Conservation (phyloP, 371 early-diverging fungal genomes). For the Umbelopsis sp. region DNA sequence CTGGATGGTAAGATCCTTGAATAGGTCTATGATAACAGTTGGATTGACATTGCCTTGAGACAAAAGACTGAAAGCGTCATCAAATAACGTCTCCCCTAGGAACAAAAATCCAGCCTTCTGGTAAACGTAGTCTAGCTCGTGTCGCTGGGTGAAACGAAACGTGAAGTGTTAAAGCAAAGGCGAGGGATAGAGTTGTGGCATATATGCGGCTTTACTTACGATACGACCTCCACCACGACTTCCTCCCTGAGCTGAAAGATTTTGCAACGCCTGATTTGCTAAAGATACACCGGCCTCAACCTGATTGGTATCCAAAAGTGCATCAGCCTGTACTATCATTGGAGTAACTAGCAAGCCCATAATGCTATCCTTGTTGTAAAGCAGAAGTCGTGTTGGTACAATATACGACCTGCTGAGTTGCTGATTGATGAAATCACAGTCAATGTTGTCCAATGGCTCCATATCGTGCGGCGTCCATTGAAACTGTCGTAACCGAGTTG, state of each 20-base stretch:
- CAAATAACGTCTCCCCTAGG: constrained; percentile 69
- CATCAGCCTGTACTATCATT: constrained; percentile 60
- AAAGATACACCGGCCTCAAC: constrained; percentile 63
- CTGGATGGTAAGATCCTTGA: constrained; percentile 51
- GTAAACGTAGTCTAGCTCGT: constrained; percentile 62
- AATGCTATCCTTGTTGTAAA: constrained; percentile 66
- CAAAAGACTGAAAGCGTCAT: constrained; percentile 67
- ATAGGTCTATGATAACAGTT: constrained; percentile 57
- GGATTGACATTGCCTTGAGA: constrained; percentile 73
- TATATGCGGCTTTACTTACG: neutral
- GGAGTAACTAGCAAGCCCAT: constrained; percentile 69
- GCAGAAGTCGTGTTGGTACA: constrained; percentile 58
- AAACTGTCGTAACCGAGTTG: constrained; percentile 34
- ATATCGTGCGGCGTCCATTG: constrained; percentile 29
- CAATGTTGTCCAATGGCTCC: neutral
- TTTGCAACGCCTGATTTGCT: constrained; percentile 53
- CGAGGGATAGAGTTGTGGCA: neutral
- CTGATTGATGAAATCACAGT: constrained; percentile 27
- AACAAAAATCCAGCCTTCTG: constrained; percentile 72
- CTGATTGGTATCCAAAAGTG: constrained; percentile 48
- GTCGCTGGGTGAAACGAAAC: constrained; percentile 24
- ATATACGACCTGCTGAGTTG: constrained; percentile 48
- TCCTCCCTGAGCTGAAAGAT: neutral
- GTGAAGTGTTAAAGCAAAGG: too few species aligned
- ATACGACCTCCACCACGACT: neutral